These are phyloP conservation scores for Syzygium aqueum DNA, from an alignment of 345 rosid genomes.

Conservation along the genomic window DNA sequence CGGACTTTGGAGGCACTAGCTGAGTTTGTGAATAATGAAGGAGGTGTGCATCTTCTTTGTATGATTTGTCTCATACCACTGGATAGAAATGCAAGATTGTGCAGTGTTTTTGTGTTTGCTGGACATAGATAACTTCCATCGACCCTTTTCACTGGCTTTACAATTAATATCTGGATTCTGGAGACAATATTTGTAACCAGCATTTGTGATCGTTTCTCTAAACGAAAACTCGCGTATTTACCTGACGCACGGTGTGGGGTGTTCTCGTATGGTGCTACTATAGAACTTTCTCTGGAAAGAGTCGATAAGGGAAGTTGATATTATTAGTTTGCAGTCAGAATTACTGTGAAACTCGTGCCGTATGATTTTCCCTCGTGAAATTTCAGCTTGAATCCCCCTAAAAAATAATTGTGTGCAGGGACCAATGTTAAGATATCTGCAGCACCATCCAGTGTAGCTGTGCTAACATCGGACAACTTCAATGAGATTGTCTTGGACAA, in stretches of 20 bases:
- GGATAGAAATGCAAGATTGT: neutral
- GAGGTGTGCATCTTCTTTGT: conserved; percentile 28
- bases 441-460: conserved; percentile 59
- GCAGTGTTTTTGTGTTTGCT: neutral
- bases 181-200: neutral
- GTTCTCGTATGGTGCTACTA: neutral
- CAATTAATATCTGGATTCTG: neutral
- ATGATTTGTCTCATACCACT: neutral
- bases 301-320: neutral
- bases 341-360: neutral
- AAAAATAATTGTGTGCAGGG: conserved; percentile 33
- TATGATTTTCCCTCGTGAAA: neutral
- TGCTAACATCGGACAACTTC: conserved; percentile 71
- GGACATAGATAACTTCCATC: neutral
- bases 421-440: conserved; percentile 87
- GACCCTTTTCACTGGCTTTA: neutral
- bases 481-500: conserved; percentile 75
- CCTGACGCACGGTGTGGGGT: neutral
- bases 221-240: neutral
- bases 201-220: neutral
- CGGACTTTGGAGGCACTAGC: conserved; percentile 78
- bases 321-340: neutral
- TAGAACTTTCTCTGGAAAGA: neutral
- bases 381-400: neutral
- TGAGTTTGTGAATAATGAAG: conserved; percentile 88